Evolutionary conservation across 2,329 filamentous ascomycete species (phyloP), one percentile per base, ranked within the genome.

Genomic region (Penicillium sp.): DNA sequence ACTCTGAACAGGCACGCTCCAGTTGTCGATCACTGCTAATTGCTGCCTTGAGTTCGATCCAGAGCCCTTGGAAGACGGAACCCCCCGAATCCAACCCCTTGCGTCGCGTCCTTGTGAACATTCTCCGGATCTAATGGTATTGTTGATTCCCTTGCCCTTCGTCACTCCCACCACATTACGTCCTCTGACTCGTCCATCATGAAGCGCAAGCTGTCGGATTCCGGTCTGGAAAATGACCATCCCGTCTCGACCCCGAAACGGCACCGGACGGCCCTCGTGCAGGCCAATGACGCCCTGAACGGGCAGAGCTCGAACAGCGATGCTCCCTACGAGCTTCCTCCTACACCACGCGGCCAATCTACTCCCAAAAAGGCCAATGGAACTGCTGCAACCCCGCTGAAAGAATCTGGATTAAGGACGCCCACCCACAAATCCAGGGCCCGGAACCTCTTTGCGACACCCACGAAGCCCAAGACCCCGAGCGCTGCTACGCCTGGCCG

Each of bases 401-500:
- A 70, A 42, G 64, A 66, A 38, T 67, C 67, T 0, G 67, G 66
- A 7, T 46, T 70, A 33, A 68, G 63, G 51, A 72, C 70, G 0
- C 69, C 70, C 2, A 68, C 66, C 3, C 67, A 69, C 10, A 69
- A 64, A 49, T 58, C 62, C 8, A 70, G 65, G 49, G 64, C 66
- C 4, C 69, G 66, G 25, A 60, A 66, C 3, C 46, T 73, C 18
- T 74, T 75, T 48, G 63, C 69, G 9, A 75, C 73, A 1, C 71
- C 73, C 27, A 70, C 64, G 15, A 72, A 71, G 49, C 46, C 54
- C 5, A 59, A 71, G 49, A 43, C 54, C 3, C 53, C 59, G 3
- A 47, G 39, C 8, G 55, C 54, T 31, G 57, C 57, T 15, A 89
- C 86, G 1, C 86, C 88, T 0, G 80, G 81, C 32, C 79, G 83